Base-by-base conservation (phyloP, 441 rosid species). In the Cnidoscolus chayamansa region DNA sequence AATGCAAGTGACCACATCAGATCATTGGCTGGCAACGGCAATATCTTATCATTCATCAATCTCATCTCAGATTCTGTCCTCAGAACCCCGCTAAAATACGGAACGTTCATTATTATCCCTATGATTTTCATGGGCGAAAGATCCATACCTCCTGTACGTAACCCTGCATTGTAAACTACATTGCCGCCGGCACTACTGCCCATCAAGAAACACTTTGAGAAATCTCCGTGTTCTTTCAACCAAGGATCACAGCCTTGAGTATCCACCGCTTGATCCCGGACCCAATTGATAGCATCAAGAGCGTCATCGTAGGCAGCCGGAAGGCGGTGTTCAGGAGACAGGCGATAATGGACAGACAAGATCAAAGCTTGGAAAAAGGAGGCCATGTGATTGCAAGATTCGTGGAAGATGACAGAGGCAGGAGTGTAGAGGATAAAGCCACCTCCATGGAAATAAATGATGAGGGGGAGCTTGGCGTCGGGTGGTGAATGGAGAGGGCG, bases 291-390 rank as follows among this genome's bases (percentile, higher is more conserved):
- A 1, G 97, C 78, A 7, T 89, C 92, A 53, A 85, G 62, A 19
- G 89, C 93, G 65, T 91, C 98, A 0, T 88, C 91, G 81, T 88
- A 93, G 16, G 97, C 96, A 1, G 91, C 92, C 0, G 97, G 98
- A 69, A 93, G 98, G 75, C 92, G 90, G 81, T 90, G 86, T 50
- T 93, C 98, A 3, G 97, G 98, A 15, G 88, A 79, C 1, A 93
- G 88, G 66, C 97, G 94, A 72, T 93, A 91, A 5, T 91, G 89
- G 43, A 93, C 91, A 45, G 98, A 88, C 71, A 89, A 77, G 77
- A 93, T 73, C 0, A 91, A 0, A 64, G 84, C 83, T 1, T 86
- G 85, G 72, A 89, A 60, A 17, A 19, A 55, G 31, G 85, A 81
- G 0, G 90, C 85, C 86, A 84, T 75, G 73, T 61, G 73, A 63